Conservation (phyloP, 225 moss, liverwort and hornwort species). For the Asterella californica region DNA sequence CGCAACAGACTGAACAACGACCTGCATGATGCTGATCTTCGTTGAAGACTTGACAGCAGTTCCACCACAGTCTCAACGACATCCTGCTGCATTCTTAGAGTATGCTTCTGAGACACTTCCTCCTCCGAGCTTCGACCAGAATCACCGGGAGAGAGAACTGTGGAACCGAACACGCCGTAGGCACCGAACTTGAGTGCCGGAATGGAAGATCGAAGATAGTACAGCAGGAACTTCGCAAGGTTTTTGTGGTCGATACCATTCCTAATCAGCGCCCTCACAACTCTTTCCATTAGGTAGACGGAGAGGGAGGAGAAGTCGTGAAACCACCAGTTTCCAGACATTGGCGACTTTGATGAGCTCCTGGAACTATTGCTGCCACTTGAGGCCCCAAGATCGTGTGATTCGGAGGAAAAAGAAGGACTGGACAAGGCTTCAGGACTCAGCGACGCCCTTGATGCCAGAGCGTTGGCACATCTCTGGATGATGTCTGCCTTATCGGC, state of each 20-base stretch:
- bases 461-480: slow-evolving; percentile 67
- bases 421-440: slow-evolving; percentile 57
- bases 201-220: slow-evolving; percentile 70
- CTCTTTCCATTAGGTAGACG: slow-evolving; percentile 74
- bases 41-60: slow-evolving; percentile 55
- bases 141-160: slow-evolving; percentile 48
- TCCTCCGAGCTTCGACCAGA: slow-evolving; percentile 50
- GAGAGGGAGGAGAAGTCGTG: slow-evolving; percentile 80
- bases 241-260: slow-evolving; percentile 59
- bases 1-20: slow-evolving; percentile 79
- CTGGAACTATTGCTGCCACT: slow-evolving; percentile 68
- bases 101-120: slow-evolving; percentile 48
- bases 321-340: slow-evolving; percentile 85
- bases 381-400: slow-evolving; percentile 57
- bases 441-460: slow-evolving; percentile 58
- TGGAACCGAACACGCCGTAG: slow-evolving; percentile 50
- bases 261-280: slow-evolving; percentile 55
- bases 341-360: slow-evolving; percentile 66
- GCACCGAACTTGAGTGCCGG: slow-evolving; percentile 69
- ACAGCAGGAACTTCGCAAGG: slow-evolving; percentile 76
- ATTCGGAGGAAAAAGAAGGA: slow-evolving; percentile 64
- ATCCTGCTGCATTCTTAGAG: slow-evolving; percentile 56
- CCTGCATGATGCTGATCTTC: slow-evolving; percentile 69
- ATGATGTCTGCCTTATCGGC: slow-evolving; percentile 70
- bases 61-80: slow-evolving; percentile 72